A percentile compares a stretch with the other conserved stretches of the same genome.
Evolutionary conservation across 2,329 filamentous ascomycete species (phyloP).

Genomic region (Ophiosphaerella narmari): DNA sequence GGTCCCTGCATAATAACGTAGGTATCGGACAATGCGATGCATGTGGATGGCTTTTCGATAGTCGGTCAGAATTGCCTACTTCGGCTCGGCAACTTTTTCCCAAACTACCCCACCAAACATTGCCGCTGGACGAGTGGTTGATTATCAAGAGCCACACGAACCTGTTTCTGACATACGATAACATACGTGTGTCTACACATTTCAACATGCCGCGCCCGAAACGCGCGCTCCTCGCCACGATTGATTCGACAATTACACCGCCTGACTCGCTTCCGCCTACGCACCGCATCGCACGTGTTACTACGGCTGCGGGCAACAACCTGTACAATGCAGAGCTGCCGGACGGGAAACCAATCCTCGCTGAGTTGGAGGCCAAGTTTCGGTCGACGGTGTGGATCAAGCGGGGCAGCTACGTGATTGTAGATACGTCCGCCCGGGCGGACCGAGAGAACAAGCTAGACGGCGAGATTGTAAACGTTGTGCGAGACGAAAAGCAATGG

Average conservation of each 20-base stretch:
- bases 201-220: slow-evolving; percentile 71
- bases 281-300: slow-evolving; percentile 73
- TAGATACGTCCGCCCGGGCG: slow-evolving; percentile 71
- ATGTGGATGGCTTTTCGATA: slow-evolving; percentile 9
- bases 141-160: background rate
- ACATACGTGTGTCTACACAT: background rate
- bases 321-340: slow-evolving; percentile 80
- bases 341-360: slow-evolving; percentile 64
- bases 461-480: slow-evolving; percentile 91
- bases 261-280: slow-evolving; percentile 58
- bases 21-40: slow-evolving; percentile 2
- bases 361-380: slow-evolving; percentile 83
- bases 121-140: background rate
- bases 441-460: slow-evolving; percentile 75
- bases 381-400: slow-evolving; percentile 94
- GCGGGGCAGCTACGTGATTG: slow-evolving; percentile 82
- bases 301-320: slow-evolving; percentile 86
- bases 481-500: slow-evolving; percentile 90
- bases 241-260: slow-evolving; percentile 69
- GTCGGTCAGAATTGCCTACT: slow-evolving; percentile 13
- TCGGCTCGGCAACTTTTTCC: slow-evolving; percentile 11
- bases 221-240: slow-evolving; percentile 76
- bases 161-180: background rate
- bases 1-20: too few relatives aligned
- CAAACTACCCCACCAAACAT: slow-evolving; percentile 9